Evolutionary conservation across 2,329 filamentous ascomycete species (phyloP), one percentile per base, ranked within the genome.

Genomic region (Cercospora zeae-maydis): DNA sequence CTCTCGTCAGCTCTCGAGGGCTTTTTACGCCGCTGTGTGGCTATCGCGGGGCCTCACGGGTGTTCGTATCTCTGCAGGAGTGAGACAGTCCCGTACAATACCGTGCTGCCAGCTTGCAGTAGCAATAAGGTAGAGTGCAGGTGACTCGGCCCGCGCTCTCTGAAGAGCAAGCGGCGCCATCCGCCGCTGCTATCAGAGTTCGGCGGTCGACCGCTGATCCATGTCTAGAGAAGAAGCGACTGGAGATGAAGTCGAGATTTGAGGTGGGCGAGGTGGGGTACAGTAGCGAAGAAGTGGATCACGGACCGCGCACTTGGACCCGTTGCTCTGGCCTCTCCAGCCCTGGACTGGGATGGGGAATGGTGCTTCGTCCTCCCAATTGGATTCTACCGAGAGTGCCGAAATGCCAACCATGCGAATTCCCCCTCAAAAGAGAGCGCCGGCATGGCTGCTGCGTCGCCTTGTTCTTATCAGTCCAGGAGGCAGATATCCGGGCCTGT

Each of bases 171-270:
- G 27, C n/a, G n/a, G 53, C 19, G 31, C 33, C 16, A 19, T 34
- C 30, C 27, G 51, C 24, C 34, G 36, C 24, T 57, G 57, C 56
- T 62, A 65, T 65, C 63, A 62, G 63, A 65, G 59, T 65, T 65
- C 58, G 58, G 33, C 56, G 51, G 55, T 57, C 39, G 49, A 37
- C 33, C 56, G 54, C 24, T 37, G 24, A 37, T 45, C 54, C 56
- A n/a, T 36, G 56, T 49, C 16, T 19, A 33, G 49, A 42, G 33
- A 45, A 42, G 58, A 24, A 54, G 37, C 16, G 33, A 64, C 16
- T 45, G 45, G 59, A 56, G 61, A 51, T 53, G 49, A 53, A 59
- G 34, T 56, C 33, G 10, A 55, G 52, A 34, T 19, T n/a, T 36
- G 39, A 36, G 6, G 59, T 56, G 63, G 63, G 63, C 56, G 57